Base-by-base conservation (phyloP, 2,329 filamentous ascomycete genomes). In the Zymoseptoria crescenta region DNA sequence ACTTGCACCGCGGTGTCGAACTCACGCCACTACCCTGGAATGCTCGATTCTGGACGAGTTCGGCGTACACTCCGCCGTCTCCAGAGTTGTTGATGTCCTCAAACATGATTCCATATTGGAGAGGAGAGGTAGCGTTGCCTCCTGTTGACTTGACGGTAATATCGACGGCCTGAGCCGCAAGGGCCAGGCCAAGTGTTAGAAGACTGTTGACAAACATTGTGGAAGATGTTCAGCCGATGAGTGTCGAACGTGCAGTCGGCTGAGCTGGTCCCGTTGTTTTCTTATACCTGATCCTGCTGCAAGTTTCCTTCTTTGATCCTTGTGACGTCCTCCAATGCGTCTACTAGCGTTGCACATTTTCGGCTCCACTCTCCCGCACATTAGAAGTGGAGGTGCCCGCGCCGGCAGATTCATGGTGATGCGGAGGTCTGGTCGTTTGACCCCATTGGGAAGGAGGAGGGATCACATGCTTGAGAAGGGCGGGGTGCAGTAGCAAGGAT, bases 51-150 rank as follows among this genome's bases (percentile, higher is more conserved):
- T 80, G 81, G 58, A 90, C 81, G 58, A 90, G 72, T 68, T 90
- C 86, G 54, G 84, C 87, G 69, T 90, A 89, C 62, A 89, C 82
- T 4, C 87, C 87, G 21, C 87, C 87, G 68, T 90, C 87, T 2
- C 87, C 86, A 1, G 83, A 86, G 70, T 87, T 83, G 59, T 72
- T 73, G 64, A 73, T 73, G 58, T 73, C 71, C 64, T 51, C 49
- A 19, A 51, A 51, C 49, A 51, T 51, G 20, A 51, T 21, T 19
- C 59, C 61, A 58, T 64, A 65, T 10, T 58, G 58, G 19, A 60
- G 55, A 13, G 55, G 52, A 7, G 58, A 29, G 9, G 63, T 65
- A 20, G 59, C 55, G 48, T 65, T 65, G 41, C 63, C 63, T 21
- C 60, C 63, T 52, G 59, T 59, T 21, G 55, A 56, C n/a, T 54